Percentiles rank a stretch among this genome's conserved stretches.
Conservation (phyloP, 208 protist species). For the Trichomonas vaginalis region DNA sequence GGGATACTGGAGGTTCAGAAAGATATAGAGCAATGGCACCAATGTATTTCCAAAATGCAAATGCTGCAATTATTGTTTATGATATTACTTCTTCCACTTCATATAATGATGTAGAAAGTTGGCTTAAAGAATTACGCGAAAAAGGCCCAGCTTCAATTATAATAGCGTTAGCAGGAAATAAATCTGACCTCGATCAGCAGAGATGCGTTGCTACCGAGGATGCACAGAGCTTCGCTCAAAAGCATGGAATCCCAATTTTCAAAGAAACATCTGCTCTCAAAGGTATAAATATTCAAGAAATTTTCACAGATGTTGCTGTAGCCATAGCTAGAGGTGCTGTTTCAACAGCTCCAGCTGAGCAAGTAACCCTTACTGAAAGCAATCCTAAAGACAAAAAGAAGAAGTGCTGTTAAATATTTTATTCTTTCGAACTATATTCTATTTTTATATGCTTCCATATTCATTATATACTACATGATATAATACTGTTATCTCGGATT, state of each 20-base stretch:
- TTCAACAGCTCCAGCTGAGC: background rate
- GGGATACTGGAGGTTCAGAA: constrained; percentile 14
- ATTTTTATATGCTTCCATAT: background rate
- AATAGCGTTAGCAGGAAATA: constrained; percentile 38
- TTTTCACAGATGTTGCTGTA: background rate
- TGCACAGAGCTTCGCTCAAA: background rate
- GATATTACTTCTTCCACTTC: constrained; percentile 87
- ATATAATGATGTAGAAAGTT: constrained; percentile 84
- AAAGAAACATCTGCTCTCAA: background rate
- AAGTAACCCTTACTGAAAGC: background rate
- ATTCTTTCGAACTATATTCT: background rate
- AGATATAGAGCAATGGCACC: background rate
- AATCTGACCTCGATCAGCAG: background rate
- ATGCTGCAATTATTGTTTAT: constrained; percentile 84
- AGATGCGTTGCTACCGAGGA: background rate
- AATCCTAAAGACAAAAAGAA: background rate
- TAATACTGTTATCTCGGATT: background rate
- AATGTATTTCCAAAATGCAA: constrained; percentile 14
- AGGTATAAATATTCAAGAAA: background rate
- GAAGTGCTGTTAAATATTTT: background rate
- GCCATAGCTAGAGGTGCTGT: background rate
- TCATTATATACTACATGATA: background rate
- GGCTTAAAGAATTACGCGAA: constrained; percentile 87
- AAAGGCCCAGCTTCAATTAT: constrained; percentile 74
- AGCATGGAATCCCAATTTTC: background rate